Conservation (phyloP, 805 yeast species). For the Spathaspora passalidarum region DNA sequence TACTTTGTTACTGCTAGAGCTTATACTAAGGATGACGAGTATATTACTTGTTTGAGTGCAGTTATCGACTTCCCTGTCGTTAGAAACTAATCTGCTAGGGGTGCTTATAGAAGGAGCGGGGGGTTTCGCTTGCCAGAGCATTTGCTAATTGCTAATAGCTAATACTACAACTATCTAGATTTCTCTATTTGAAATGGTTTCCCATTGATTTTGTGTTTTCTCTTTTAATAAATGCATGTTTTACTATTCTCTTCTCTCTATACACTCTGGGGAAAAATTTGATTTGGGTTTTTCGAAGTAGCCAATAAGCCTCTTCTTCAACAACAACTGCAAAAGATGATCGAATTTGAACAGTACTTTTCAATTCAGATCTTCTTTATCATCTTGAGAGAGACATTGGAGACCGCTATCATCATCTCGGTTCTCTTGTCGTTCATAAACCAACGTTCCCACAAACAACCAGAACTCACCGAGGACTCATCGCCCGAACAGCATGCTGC, state of each 20-base stretch:
- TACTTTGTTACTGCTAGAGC: conserved; percentile 88
- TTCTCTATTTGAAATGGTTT: background rate
- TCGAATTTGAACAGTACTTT: conserved; percentile 42
- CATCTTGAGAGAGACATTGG: conserved; percentile 69
- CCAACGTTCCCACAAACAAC: conserved; percentile 39
- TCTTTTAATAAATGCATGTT: background rate
- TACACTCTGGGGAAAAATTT: too few relatives aligned
- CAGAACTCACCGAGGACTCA: background rate
- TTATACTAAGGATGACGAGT: conserved; percentile 75
- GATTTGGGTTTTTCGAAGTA: too few relatives aligned
- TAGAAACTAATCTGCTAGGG: background rate
- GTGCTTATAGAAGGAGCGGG: background rate
- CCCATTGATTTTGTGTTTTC: background rate
- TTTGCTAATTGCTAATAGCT: too few relatives aligned
- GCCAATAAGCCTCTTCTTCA: too few relatives aligned
- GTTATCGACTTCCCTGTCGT: conserved; percentile 53
- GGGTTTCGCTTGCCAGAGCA: background rate
- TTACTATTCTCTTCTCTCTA: too few relatives aligned
- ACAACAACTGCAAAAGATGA: conserved; percentile 11
- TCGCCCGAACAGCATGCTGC: background rate
- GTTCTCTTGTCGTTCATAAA: conserved; percentile 72
- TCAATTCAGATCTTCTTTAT: conserved; percentile 77
- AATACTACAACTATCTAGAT: background rate
- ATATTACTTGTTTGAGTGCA: conserved; percentile 81
- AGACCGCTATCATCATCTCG: conserved; percentile 68